Conservation (phyloP, 768 basidiomycete genomes). For the Daedalea quercina region DNA sequence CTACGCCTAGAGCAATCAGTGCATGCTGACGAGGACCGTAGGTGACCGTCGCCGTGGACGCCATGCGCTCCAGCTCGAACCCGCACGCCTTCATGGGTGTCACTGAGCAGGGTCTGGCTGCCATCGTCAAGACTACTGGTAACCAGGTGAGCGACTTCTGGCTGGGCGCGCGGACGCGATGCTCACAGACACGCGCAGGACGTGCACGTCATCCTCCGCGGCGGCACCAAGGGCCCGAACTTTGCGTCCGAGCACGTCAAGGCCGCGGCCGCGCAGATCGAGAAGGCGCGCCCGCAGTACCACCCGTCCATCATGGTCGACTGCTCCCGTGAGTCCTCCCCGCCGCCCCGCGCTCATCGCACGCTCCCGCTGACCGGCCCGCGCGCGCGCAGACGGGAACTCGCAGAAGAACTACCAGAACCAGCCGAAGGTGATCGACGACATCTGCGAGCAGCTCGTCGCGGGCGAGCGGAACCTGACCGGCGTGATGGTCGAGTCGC, state of each 20-base stretch:
- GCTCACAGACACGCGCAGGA: slow-evolving; percentile 34
- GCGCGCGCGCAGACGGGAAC: slow-evolving; percentile 72
- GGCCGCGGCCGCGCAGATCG: slow-evolving; percentile 53
- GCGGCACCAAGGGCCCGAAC: slow-evolving; percentile 89
- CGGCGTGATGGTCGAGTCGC: slow-evolving; percentile 96
- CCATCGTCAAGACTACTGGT: slow-evolving; percentile 79
- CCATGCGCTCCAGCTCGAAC: slow-evolving; percentile 87
- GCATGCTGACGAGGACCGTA: slow-evolving; percentile 4
- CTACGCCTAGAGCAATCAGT: slow-evolving; percentile 1
- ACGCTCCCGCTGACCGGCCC: neutral
- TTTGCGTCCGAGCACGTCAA: slow-evolving; percentile 68
- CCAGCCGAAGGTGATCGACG: slow-evolving; percentile 74
- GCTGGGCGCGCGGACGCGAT: neutral
- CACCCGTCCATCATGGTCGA: slow-evolving; percentile 82
- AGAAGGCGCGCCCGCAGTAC: slow-evolving; percentile 48
- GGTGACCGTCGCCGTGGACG: slow-evolving; percentile 89
- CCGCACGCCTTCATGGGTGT: slow-evolving; percentile 97
- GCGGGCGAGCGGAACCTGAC: slow-evolving; percentile 70
- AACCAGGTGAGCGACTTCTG: slow-evolving; percentile 29
- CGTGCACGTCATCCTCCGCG: slow-evolving; percentile 94
- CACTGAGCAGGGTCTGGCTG: slow-evolving; percentile 81
- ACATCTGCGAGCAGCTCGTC: slow-evolving; percentile 68
- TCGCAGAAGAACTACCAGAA: slow-evolving; percentile 93
- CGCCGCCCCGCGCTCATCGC: neutral
- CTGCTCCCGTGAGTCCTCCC: slow-evolving; percentile 59